Base-by-base conservation (phyloP, 306 rosid genomes). In the Citrullus amarus region DNA sequence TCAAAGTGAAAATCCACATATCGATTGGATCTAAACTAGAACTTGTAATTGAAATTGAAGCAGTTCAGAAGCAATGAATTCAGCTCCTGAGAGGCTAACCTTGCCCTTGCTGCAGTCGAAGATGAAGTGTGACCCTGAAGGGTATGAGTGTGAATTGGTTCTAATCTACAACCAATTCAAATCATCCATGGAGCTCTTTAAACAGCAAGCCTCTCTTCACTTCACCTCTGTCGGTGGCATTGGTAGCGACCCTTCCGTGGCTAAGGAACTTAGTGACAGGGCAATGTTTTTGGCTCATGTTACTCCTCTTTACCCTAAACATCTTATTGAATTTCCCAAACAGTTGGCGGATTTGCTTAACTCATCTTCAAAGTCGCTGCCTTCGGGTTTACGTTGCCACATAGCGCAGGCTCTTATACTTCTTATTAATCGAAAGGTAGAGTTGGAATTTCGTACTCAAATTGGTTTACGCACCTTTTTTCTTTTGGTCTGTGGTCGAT, bases 101-200 rank as follows among this genome's bases (percentile, higher is more conserved):
- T 88, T 94, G 0, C 84, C 87, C 1, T 4, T 82, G 0, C 90
- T 94, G 5, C 98, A 90, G 73, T 89, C 96, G 4, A 94, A 89
- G 84, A 92, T 94, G 96, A 92, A 94, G 84, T 86, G 92, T 69
- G 98, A 94, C 25, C 98, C 93, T 0, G 95, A 89, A 80, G 96
- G 98, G 32, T 94, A 94, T 56, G 90, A 86, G 53, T 77, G 89
- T 16, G 97, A 94, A 87, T 87, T 93, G 0, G 77, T 87, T 16
- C 88, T 88, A 9, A 46, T 93, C 44, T 87, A 82, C 74, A 83
- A 73, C 82, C 97, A 94, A 62, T 94, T 94, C 83, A 76, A 87
- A 60, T 89, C 98, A 1, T 89, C 92, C 0, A 55, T 89, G 8
- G 95, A 90, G 62, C 91, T 94, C 77, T 94, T 89, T 50, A 79